Evolutionary conservation across 148 eudicot species (phyloP).

Genomic region (Oxyria digyna): DNA sequence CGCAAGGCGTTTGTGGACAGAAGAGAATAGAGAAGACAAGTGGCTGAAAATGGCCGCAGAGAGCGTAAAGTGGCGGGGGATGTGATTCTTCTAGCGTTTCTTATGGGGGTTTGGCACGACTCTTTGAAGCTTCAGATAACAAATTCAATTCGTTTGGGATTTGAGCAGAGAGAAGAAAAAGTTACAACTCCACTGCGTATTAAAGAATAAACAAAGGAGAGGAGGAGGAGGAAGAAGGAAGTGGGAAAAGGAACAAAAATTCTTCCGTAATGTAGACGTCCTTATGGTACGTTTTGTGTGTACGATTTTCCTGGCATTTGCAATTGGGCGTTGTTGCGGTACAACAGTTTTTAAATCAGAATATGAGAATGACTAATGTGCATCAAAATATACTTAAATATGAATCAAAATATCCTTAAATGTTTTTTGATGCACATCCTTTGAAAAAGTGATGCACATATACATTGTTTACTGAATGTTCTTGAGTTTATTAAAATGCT

Average conservation of each 20-base stretch:
- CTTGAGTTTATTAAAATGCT: too few species aligned
- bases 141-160: neutral
- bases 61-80: neutral
- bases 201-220: neutral
- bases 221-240: neutral
- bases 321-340: too few species aligned
- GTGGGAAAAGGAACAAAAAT: neutral
- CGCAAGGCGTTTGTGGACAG: neutral
- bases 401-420: too few species aligned
- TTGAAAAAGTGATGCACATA: too few species aligned
- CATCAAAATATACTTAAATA: too few species aligned
- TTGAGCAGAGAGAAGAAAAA: neutral
- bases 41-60: conserved; percentile 2
- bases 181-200: neutral
- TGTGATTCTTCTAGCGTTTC: neutral
- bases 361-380: too few species aligned
- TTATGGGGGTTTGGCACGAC: neutral
- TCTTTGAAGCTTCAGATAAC: neutral
- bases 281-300: neutral
- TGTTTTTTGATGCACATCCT: too few species aligned
- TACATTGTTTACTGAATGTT: too few species aligned
- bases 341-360: too few species aligned
- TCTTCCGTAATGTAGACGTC: neutral
- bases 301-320: neutral
- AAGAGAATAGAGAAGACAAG: neutral